phyloP scores from a whole-genome alignment of 768 basidiomycete genomes.

The Boletus subparvulus region DNA sequence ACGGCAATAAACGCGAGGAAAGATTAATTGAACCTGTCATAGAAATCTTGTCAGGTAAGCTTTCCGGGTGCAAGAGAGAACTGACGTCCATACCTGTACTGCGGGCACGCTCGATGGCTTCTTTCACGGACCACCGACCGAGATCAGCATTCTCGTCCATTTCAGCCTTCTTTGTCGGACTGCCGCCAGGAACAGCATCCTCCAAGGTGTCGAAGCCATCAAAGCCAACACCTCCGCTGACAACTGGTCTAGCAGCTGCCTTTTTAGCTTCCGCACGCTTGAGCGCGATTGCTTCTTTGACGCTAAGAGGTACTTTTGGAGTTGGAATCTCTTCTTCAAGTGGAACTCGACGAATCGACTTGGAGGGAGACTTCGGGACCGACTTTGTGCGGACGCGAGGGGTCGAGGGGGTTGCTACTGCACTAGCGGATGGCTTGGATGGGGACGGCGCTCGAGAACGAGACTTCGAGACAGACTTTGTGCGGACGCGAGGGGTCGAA shows the following conservation, averaged over 20 bases:
- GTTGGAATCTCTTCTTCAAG: conserved; percentile 28
- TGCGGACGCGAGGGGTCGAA: conserved; percentile 34
- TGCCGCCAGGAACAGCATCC: conserved; percentile 42
- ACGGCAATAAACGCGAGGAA: conserved; percentile 67
- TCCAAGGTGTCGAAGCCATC: conserved; percentile 45
- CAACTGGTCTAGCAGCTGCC: conserved; percentile 28
- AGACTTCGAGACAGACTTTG: conserved; percentile 39
- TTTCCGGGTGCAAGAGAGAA: conserved; percentile 35
- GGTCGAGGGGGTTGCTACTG: conserved; percentile 24
- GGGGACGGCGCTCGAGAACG: conserved; percentile 34
- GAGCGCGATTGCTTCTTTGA: conserved; percentile 78
- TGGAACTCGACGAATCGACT: conserved; percentile 23
- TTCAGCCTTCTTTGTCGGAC: conserved; percentile 31
- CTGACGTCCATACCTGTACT: conserved; percentile 60
- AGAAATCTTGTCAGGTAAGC: conserved; percentile 46
- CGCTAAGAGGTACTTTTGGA: conserved; percentile 42
- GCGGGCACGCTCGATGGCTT: conserved; percentile 75
- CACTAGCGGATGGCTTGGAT: conserved; percentile 30
- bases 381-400: conserved; percentile 40
- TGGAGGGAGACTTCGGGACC: conserved; percentile 36
- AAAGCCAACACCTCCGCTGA: conserved; percentile 27
- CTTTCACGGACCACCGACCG: conserved; percentile 66
- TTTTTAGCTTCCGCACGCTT: conserved; percentile 80
- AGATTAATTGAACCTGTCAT: conserved; percentile 71
- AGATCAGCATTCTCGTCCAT: conserved; percentile 48